Evolutionary conservation across 2,329 filamentous ascomycete species (phyloP), one percentile per base, ranked within the genome.

Genomic region (Claviceps sp.): DNA sequence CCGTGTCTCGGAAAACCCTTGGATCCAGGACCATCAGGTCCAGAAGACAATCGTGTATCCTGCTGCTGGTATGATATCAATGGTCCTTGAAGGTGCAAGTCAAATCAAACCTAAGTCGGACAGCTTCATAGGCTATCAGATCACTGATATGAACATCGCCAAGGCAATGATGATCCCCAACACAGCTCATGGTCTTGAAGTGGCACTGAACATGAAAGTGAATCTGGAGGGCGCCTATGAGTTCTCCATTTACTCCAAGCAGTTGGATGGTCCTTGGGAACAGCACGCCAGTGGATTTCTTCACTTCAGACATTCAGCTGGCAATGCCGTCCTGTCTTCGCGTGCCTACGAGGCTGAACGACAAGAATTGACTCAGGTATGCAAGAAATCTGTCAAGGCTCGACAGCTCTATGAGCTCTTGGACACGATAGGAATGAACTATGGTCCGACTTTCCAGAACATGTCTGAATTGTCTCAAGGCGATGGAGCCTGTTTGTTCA

Each of bases 101-200:
- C 74, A 76, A 52, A 51, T 71, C n/a, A 60, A 59, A 0, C 55
- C 58, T n/a, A 54, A 59, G 5, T 50, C 57, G 3, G 42, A 53
- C 2, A 52, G 60, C 5, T 51, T 66, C 22, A 36, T 58, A 8
- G 71, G 69, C 0, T 73, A 71, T 47, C 68, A 75, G 52, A 66
- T 78, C 17, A 65, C 60, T 8, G 58, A 73, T 45, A 68, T 80
- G 60, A 62, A 59, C 4, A 73, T 80, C 43, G 64, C 68, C 47
- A 73, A 71, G 51, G 74, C 77, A 2, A 71, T 80, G 65, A 64
- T 79, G 4, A 65, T 80, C 8, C 73, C 74, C 3, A 62, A 65
- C 36, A 71, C 66, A 1, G 50, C 61, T 4, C 69, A 72, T 51
- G 76, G 76, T 0, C 62, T 80, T 0, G 76, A 81, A 57, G 69